phyloP scores from a whole-genome alignment of 202 grass and related monocot genomes.

The Thinopyrum obtusiflorum region DNA sequence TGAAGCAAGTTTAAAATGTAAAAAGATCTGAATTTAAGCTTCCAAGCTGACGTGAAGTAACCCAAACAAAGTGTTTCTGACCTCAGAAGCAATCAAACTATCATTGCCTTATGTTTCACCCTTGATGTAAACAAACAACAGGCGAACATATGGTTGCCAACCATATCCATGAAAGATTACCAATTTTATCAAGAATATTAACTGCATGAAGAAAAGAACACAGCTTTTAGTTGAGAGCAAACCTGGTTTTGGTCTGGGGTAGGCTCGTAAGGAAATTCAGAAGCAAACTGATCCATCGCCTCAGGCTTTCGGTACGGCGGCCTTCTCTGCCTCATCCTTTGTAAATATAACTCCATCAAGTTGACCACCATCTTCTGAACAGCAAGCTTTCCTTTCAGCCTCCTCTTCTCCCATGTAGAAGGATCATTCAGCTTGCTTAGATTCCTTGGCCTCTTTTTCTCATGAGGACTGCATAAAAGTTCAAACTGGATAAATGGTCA shows the following conservation, averaged over 20 bases:
- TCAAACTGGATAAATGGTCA: slow-evolving; percentile 62
- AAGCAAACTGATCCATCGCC: slow-evolving; percentile 61
- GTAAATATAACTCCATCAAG: slow-evolving; percentile 91
- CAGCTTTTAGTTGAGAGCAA: not conserved
- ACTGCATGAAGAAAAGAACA: not conserved
- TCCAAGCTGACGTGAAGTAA: not conserved
- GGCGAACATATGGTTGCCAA: not conserved
- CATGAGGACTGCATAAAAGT: slow-evolving; percentile 69
- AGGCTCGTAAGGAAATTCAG: slow-evolving; percentile 85
- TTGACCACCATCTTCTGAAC: slow-evolving; percentile 98
- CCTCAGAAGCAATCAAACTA: slow-evolving; percentile 4
- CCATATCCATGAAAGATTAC: not conserved
- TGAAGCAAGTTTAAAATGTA: not conserved
- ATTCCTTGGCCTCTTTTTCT: slow-evolving; percentile 70
- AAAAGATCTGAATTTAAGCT: slow-evolving; percentile 6
- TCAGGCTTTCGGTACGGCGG: slow-evolving; percentile 53
- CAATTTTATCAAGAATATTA: not conserved
- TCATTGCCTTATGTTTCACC: not conserved
- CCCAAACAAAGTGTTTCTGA: not conserved
- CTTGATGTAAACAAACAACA: not conserved
- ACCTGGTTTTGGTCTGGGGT: slow-evolving; percentile 92
- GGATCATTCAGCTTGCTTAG: slow-evolving; percentile 86
- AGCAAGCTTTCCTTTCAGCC: slow-evolving; percentile 86
- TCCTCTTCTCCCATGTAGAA: slow-evolving; percentile 83
- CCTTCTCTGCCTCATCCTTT: slow-evolving; percentile 82